Evolutionary conservation across 345 rosid species (phyloP), one percentile per base, ranked within the genome.

Genomic region (Dipteronia sinensis): DNA sequence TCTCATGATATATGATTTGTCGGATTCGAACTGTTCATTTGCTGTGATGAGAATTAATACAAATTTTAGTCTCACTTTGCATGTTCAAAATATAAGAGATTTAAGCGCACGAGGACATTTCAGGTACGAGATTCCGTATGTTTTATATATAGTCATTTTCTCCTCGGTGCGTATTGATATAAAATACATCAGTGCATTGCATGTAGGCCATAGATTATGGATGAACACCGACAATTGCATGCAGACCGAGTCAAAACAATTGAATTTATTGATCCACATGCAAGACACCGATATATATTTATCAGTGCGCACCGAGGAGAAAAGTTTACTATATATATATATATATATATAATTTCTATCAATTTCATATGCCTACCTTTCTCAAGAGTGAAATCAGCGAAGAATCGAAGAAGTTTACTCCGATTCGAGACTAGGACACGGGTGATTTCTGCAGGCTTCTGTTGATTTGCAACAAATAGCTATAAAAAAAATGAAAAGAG

Each of bases 381-480:
- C 40, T 88, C 91, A 1, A 74, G 63, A 53, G 82, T 86, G 77
- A 88, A 86, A 63, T 88, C 85, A 3, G 80, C 75, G 74, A 87
- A 73, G 66, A 88, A 77, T 6, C 87, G 90, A 9, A 88, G 88
- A 76, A 88, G 86, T 76, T 88, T 88, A 88, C 77, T 85, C 56
- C 82, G 81, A 47, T 88, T 88, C 27, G 92, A 65, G 10, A 85
- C 78, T 10, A 88, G 87, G 65, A 87, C 71, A 72, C 78, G 55
- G n/a, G 79, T 56, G 42, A 88, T 81, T 59, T 82, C 90, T 2
- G 81, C 75, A 66, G 92, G 92, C 69, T 87, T 88, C 27, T 88
- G 80, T 67, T 88, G 87, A 77, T 87, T 88, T 20, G 92, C 92
- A 47, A 82, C 88, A 73, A 86, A 88, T 4, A 88, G 78, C 92